These are phyloP conservation scores for Miamiensis avidus DNA, from an alignment of 169 alveolate genomes.

Conservation along the genomic window DNA sequence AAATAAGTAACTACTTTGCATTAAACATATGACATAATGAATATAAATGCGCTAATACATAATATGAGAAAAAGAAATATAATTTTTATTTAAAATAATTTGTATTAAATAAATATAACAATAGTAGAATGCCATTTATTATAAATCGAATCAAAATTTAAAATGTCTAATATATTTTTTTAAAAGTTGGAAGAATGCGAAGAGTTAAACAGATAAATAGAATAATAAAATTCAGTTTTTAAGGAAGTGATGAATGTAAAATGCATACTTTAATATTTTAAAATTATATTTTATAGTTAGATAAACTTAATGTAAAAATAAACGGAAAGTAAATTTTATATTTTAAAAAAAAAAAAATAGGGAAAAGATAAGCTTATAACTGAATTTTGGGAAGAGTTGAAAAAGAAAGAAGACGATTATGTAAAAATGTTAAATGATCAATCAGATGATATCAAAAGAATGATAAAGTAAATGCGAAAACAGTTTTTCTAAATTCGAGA, in stretches of 20 bases:
- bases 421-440: constrained; percentile 57
- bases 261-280: neutral
- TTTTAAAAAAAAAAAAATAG: constrained; percentile 50
- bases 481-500: constrained; percentile 58
- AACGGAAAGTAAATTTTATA: constrained; percentile 48
- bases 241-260: constrained; percentile 34
- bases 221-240: neutral
- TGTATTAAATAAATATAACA: too few species aligned
- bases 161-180: too few species aligned
- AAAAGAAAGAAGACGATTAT: constrained; percentile 70
- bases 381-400: constrained; percentile 55
- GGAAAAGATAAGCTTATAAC: constrained; percentile 57
- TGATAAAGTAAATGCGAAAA: constrained; percentile 58
- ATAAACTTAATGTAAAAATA: neutral
- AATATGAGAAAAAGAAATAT: too few species aligned
- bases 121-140: too few species aligned
- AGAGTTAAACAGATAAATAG: constrained; percentile 48
- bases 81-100: too few species aligned
- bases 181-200: constrained; percentile 72
- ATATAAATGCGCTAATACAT: too few species aligned
- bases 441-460: constrained; percentile 58
- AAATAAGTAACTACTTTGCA: constrained; percentile 1
- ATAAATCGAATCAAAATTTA: too few species aligned
- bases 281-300: neutral
- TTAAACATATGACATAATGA: too few species aligned